phyloP scores from a whole-genome alignment of 495 filamentous ascomycete species.

The Tuber microsphaerosporum region DNA sequence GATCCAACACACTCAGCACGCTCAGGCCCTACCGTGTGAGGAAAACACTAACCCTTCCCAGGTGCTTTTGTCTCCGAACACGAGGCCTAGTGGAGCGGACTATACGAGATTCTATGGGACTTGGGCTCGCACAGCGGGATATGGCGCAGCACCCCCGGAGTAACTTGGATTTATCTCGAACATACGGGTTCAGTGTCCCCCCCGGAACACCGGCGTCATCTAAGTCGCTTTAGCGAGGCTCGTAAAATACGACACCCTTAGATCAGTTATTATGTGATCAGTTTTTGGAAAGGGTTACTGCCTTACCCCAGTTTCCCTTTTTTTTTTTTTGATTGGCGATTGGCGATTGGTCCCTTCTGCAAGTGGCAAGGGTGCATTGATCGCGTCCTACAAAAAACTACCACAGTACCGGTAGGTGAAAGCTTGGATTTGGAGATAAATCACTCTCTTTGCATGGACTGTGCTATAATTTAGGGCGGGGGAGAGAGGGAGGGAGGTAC shows the following conservation, averaged over 20 bases:
- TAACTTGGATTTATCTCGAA: conserved; percentile 1
- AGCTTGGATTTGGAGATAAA: not conserved
- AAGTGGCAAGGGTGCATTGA: not conserved
- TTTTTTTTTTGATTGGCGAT: not conserved
- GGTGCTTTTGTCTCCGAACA: too few species aligned
- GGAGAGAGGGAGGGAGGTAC: not conserved
- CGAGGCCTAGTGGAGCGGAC: too few species aligned
- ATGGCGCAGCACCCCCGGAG: not conserved
- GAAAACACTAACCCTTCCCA: too few species aligned
- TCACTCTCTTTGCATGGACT: not conserved
- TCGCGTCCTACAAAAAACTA: not conserved
- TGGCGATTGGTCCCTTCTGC: not conserved
- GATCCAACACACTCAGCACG: too few species aligned
- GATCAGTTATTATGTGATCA: not conserved
- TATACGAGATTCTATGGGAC: not conserved
- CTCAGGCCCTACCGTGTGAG: too few species aligned
- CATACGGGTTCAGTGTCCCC: not conserved
- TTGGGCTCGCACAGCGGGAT: not conserved
- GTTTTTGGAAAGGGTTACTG: not conserved
- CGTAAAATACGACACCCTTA: conserved; percentile 2
- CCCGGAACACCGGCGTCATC: not conserved
- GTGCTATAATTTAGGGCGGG: not conserved
- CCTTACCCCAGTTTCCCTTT: not conserved
- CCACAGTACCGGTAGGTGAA: not conserved
- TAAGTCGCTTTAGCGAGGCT: conserved; percentile 1